Percentiles rank a stretch among this genome's conserved stretches.
Evolutionary conservation across 2,329 filamentous ascomycete species (phyloP).

Genomic region (Hansfordia pulvinata): DNA sequence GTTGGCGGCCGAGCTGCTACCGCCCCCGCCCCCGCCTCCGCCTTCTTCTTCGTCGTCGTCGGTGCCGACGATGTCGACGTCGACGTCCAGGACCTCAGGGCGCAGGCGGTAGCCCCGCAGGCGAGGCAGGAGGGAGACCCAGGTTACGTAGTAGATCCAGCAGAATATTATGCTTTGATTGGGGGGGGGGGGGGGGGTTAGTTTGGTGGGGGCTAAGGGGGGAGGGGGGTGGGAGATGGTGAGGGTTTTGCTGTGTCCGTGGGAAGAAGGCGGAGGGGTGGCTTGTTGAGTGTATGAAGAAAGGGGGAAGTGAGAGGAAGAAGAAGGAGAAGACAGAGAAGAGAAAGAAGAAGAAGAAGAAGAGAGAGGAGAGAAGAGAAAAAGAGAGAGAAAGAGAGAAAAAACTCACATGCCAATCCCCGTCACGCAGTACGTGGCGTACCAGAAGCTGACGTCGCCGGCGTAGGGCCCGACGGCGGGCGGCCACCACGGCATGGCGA

Average conservation of each 20-base stretch:
- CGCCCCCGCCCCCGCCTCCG: too few species aligned
- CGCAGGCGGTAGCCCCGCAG: conserved; percentile 39
- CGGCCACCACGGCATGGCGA: conserved; percentile 62
- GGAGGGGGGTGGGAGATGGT: not conserved
- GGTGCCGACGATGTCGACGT: too few species aligned
- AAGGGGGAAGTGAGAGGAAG: too few species aligned
- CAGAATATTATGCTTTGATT: conserved; percentile 32
- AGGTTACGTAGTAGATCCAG: conserved; percentile 41
- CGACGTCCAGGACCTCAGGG: conserved; percentile 37
- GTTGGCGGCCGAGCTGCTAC: too few species aligned
- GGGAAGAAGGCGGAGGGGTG: too few species aligned
- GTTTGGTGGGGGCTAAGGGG: not conserved
- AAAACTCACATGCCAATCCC: conserved; percentile 51
- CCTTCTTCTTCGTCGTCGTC: too few species aligned
- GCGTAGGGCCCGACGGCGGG: conserved; percentile 43
- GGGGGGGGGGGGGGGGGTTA: not conserved
- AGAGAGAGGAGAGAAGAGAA: not conserved
- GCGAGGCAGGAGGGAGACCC: conserved; percentile 42
- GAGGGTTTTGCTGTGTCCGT: too few species aligned
- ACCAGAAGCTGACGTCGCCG: conserved; percentile 61
- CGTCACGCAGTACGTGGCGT: conserved; percentile 52
- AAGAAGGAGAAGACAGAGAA: too few species aligned
- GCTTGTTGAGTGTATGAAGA: too few species aligned
- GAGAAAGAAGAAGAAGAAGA: too few species aligned
- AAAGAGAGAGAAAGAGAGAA: not conserved